Evolutionary conservation across 2,329 filamentous ascomycete species (phyloP), one percentile per base, ranked within the genome.

Genomic region (Arthroderma uncinatum): DNA sequence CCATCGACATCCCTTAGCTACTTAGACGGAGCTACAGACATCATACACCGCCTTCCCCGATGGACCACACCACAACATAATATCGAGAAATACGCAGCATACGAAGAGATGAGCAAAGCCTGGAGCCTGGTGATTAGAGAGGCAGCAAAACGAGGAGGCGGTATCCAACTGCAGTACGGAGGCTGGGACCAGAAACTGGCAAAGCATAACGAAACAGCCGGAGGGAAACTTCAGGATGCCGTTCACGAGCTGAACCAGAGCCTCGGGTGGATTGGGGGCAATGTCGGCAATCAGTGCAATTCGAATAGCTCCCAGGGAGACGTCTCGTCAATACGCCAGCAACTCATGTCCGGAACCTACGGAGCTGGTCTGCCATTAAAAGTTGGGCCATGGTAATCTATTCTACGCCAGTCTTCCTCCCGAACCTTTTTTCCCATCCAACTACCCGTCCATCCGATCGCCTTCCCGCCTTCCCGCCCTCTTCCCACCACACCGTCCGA

Each of bases 41-140:
- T 97, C 57, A 87, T 97, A 57, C 91, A 98, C 71, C 80, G 84
- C 39, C 78, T 98, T 44, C 93, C 93, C 2, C 82, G 95, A 66
- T 98, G 91, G 90, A 87, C 93, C 64, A 89, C 84, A 47, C 87
- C 86, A 59, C 83, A 89, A 61, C 87, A 96, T 74, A 91, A 91
- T 63, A 82, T 95, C 65, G 89, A 95, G 76, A 96, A 96, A 72
- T 86, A 95, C 63, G 89, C 89, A 62, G 91, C 92, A 5, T 98
- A 98, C 68, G 92, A 98, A 66, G 93, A 97, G 68, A 91, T 98
- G 62, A 86, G 89, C 25, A 89, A 86, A 66, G 93, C 93, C 1
- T 98, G 93, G 93, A 85, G 89, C 14, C 72, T 94, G 63, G 92
- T 95, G 53, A 87, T 98, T 64, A 85, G 85, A 60, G 93, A 98